These are phyloP conservation scores for Mycena indigotica DNA, from an alignment of 768 basidiomycete species.

Conservation along the genomic window DNA sequence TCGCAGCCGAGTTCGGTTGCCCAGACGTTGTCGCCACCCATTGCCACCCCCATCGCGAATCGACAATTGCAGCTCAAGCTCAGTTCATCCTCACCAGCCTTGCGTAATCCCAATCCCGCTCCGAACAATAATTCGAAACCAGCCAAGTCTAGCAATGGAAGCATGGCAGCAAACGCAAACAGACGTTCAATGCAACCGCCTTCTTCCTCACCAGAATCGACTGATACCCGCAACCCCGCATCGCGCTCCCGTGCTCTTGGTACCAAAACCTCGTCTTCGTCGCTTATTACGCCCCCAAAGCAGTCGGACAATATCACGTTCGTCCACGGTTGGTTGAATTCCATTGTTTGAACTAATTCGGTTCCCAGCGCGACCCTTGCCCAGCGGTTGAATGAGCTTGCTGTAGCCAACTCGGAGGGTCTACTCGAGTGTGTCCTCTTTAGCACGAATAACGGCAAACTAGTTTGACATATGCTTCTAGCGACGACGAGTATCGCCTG, in stretches of 20 bases:
- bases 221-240: constrained; percentile 21
- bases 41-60: constrained; percentile 16
- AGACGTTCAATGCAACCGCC: constrained; percentile 9
- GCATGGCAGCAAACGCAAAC: background rate
- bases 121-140: too few species aligned
- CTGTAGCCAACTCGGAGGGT: constrained; percentile 78
- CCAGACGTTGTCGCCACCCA: background rate
- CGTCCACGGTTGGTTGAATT: constrained; percentile 27
- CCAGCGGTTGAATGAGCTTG: constrained; percentile 79
- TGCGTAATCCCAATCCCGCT: too few species aligned
- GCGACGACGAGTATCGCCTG: constrained; percentile 85
- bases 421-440: constrained; percentile 61
- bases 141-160: constrained; percentile 1
- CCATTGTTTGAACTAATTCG: constrained; percentile 7
- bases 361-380: constrained; percentile 69
- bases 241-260: constrained; percentile 28
- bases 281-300: constrained; percentile 29
- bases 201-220: constrained; percentile 23
- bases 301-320: constrained; percentile 60
- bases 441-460: constrained; percentile 2
- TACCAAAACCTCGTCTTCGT: constrained; percentile 24
- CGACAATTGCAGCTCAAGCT: constrained; percentile 23
- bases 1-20: background rate
- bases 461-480: constrained; percentile 30
- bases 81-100: constrained; percentile 19